Conservation (phyloP, 2,329 filamentous ascomycete genomes). For the Capronia epimyces region DNA sequence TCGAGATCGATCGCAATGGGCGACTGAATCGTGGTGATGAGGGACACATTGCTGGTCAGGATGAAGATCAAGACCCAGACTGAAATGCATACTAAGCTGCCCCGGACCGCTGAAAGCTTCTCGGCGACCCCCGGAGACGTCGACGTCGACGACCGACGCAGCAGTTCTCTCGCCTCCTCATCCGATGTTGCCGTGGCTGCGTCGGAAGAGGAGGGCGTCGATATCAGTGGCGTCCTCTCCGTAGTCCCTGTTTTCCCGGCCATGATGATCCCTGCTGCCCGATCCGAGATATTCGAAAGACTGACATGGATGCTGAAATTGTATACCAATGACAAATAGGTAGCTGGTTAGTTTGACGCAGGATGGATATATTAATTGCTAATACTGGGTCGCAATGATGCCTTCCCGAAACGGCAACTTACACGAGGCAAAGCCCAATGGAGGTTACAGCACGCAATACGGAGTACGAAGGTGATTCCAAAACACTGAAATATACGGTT, state of each 20-base stretch:
- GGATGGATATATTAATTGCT: not conserved
- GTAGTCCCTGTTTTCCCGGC: not conserved
- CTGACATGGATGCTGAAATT: conserved; percentile 6
- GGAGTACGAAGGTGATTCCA: too few species aligned
- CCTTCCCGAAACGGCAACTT: not conserved
- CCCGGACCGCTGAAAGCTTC: conserved; percentile 13
- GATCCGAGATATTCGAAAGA: not conserved
- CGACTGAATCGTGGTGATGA: conserved; percentile 75
- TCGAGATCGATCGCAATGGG: conserved; percentile 68
- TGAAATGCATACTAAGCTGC: conserved; percentile 22
- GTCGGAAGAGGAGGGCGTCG: not conserved
- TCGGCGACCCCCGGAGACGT: not conserved
- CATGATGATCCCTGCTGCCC: not conserved
- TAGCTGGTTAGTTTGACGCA: not conserved
- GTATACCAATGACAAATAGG: not conserved
- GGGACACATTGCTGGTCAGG: conserved; percentile 59
- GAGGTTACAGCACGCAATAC: too few species aligned
- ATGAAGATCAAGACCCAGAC: conserved; percentile 28
- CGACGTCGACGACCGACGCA: not conserved
- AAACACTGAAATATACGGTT: too few species aligned
- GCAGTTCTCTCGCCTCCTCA: not conserved
- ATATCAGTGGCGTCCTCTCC: conserved; percentile 15
- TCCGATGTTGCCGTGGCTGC: not conserved
- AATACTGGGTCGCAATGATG: too few species aligned
- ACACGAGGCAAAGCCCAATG: too few species aligned